phyloP scores from a whole-genome alignment of 202 grass and related monocot genomes.

The Carex sylvatica region DNA sequence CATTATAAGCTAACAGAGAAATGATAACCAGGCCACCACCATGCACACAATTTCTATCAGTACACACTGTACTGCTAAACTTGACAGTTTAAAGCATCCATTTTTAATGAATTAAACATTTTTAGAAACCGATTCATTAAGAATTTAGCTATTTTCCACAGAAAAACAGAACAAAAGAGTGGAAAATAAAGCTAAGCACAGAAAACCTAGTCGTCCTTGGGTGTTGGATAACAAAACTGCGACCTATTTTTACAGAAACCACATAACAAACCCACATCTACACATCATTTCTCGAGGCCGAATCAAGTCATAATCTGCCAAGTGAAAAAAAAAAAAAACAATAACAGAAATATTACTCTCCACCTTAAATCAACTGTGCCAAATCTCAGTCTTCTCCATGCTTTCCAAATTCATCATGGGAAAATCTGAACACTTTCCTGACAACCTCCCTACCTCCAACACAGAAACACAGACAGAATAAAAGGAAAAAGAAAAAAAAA shows the following conservation, averaged over 20 bases:
- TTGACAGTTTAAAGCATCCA: not conserved
- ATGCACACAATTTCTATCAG: not conserved
- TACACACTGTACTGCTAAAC: not conserved
- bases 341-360: not conserved
- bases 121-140: not conserved
- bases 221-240: constrained; percentile 4
- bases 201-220: not conserved
- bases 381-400: not conserved
- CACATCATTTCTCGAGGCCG: not conserved
- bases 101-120: not conserved
- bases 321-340: not conserved
- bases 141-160: not conserved
- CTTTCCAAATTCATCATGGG: constrained; percentile 11
- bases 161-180: not conserved
- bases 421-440: not conserved
- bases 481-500: not conserved
- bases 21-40: too few relatives aligned
- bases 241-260: constrained; percentile 16
- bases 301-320: not conserved
- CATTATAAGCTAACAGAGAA: too few relatives aligned
- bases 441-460: not conserved
- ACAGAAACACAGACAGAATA: not conserved
- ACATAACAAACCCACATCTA: not conserved
- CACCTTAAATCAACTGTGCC: not conserved
- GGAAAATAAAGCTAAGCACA: not conserved